Base-by-base conservation (phyloP, 805 yeast genomes). In the Saturnispora hagleri region DNA sequence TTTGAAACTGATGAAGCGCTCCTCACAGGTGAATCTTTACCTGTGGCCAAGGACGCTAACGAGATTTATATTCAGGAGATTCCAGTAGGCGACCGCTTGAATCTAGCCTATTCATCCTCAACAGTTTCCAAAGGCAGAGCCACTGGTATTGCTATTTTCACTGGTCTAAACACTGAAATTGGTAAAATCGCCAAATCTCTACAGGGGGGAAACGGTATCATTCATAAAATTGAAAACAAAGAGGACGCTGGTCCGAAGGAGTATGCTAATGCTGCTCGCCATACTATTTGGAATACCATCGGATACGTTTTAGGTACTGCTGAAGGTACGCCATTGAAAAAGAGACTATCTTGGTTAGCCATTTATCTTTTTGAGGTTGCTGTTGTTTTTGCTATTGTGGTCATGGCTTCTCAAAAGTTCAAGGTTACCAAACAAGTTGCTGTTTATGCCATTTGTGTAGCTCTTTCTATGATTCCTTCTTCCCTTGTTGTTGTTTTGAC, bases 1-100 rank as follows among this genome's bases (percentile, higher is more conserved):
- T 82, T 87, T 62, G 96, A 89, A 75, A 84, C 89, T 67, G 97
- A 89, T 76, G 96, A 89, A 77, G 89, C 97, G 65, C 95, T 96
- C 65, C 84, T 89, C 69, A 89, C 97, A 67, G 97, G 97, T 82
- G 97, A 89, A 77, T 89, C 97, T 57, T 75, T 89, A 62, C 96
- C 97, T 69, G 96, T 86, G 61, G 96, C 89, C 76, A 89, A 89
- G 79, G 86, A 77, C 70, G 74, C 76, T 69, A 96, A 93, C 74
- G 97, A 69, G 10, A 67, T 73, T 8, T 80, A 74, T 53, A 40
- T 47, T 15, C 63, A 63, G 48, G 60, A 55, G 48, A 67, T 77
- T 10, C 84, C 88, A 9, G 84, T 85, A 28, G 91, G 90, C 48
- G 91, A 86, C 62, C 70, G 91, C 43, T 63, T 79, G 53, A 85